Base-by-base conservation (phyloP, 768 basidiomycete species). In the Brasilioporus rufonigricans region DNA sequence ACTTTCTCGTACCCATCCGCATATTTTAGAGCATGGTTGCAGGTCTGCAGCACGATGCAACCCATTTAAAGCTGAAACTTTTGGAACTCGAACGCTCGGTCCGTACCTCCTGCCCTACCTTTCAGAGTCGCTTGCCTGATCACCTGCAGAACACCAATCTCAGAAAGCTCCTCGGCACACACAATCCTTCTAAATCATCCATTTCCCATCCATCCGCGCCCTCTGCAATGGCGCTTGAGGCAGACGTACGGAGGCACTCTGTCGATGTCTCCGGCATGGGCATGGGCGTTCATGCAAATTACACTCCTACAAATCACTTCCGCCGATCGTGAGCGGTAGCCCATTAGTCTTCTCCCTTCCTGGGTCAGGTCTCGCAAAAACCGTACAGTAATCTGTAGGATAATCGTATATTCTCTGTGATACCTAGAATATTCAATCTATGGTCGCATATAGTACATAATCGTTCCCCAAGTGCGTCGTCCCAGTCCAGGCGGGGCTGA, bases 31-130 rank as follows among this genome's bases (percentile, higher is more conserved):
- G 86, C 59, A 88, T 87, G 82, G 83, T 89, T 4, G 77, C 86
- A 0, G 84, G 84, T 24, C 76, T 90, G 6, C 84, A 88, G 47
- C 78, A 85, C 63, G 87, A 90, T 57, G 76, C 79, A 4, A 78
- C 81, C 1, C 72, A 83, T 4, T 69, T 79, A 18, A 83, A 82
- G 52, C 68, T 88, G 45, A 86, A 85, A 57, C 73, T 89, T 29
- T 75, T 87, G 41, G 87, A 89, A 61, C 73, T 90, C 24, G 79
- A 89, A 62, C 79, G 87, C 57, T 80, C 85, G 19, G 88, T 89
- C 59, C 16, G 52, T 44, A 32, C 23, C 38, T 18, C 33, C 21
- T n/a, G n/a, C 44, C 33, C 41, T 72, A 16, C 3, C 19, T 7
- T 12, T 1, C 21, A 12, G 1, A 8, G 5, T 27, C 39, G 1